Evolutionary conservation across 257 asterid species (phyloP), one percentile per base, ranked within the genome.

Genomic region (Gentiana macrophylla): DNA sequence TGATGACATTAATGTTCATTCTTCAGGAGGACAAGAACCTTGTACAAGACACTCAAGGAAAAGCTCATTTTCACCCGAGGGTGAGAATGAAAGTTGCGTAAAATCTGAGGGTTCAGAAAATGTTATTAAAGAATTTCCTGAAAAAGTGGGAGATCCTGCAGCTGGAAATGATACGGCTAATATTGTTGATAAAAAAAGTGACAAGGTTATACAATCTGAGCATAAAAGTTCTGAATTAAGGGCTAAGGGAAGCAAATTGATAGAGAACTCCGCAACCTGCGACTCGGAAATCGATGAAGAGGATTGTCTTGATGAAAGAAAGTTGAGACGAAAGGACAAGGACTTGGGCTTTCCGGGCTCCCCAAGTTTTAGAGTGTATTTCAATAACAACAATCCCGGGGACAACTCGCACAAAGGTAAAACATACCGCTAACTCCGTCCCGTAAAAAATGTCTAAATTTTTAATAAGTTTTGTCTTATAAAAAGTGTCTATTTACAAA

Each of bases 301-400:
- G 11, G 13, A 50, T 35, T 43, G 59, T 15, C 55, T 49, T 7
- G 78, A 68, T 43, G 77, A 55, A 61, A 69, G 83, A 63, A 67
- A 12, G 74, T 51, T 81, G 10, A 63, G 70, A 3, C 67, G 48
- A 37, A 63, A 59, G 6, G 62, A 58, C 6, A 62, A 33, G 5
- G 69, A 60, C 11, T 8, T 0, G 2, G 63, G 48, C n/a, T 62
- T 47, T 47, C 67, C 73, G 0, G 73, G 70, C 24, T 82, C 89
- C 0, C 89, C 86, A 5, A 81, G 89, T 61, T 81, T 81, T 53
- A 71, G 80, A 35, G 65, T 79, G 10, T 81, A 69, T 51, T 74
- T 71, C 51, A 37, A 11, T 24, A 76, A 74, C 45, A 57, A 67
- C 12, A 59, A 32, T 7, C 6, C 10, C 46, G 48, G 12, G 37